Evolutionary conservation across 495 filamentous ascomycete genomes (phyloP).

Genomic region (Daldinia caldariorum): DNA sequence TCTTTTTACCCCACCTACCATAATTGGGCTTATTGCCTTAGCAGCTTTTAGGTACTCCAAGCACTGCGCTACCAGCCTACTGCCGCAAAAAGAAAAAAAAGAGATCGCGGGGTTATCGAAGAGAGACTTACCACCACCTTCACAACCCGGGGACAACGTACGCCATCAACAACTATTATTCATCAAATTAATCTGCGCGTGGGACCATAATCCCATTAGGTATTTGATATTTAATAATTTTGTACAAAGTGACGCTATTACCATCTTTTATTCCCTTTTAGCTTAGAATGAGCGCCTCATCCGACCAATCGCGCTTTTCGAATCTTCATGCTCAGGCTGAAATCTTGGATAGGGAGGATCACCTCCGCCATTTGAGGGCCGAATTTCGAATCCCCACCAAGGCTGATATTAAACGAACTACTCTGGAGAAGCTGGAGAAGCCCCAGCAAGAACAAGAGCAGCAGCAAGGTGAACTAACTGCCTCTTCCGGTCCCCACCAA

Average conservation of each 20-base stretch:
- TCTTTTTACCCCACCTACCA: slow-evolving; percentile 10
- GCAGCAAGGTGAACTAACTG: slow-evolving; percentile 40
- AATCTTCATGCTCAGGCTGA: slow-evolving; percentile 63
- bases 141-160: neutral
- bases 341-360: slow-evolving; percentile 73
- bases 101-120: slow-evolving; percentile 29
- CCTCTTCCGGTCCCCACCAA: slow-evolving; percentile 19
- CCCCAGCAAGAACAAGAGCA: slow-evolving; percentile 11
- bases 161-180: slow-evolving; percentile 20
- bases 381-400: slow-evolving; percentile 90
- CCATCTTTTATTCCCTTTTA: neutral
- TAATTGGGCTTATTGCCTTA: neutral
- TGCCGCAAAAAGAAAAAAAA: neutral
- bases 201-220: neutral
- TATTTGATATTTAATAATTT: neutral
- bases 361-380: slow-evolving; percentile 69
- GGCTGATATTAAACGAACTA: slow-evolving; percentile 75
- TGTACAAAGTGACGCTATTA: neutral
- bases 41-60: too few relatives aligned
- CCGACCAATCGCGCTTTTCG: slow-evolving; percentile 40
- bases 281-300: slow-evolving; percentile 45
- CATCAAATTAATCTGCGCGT: neutral
- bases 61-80: too few relatives aligned
- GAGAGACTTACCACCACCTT: neutral
- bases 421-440: slow-evolving; percentile 49